A percentile compares a stretch with the other conserved stretches of the same genome.
Evolutionary conservation across 192 early-diverging fungal genomes (phyloP).

Genomic region (Jimgerdemannia flammicorona): DNA sequence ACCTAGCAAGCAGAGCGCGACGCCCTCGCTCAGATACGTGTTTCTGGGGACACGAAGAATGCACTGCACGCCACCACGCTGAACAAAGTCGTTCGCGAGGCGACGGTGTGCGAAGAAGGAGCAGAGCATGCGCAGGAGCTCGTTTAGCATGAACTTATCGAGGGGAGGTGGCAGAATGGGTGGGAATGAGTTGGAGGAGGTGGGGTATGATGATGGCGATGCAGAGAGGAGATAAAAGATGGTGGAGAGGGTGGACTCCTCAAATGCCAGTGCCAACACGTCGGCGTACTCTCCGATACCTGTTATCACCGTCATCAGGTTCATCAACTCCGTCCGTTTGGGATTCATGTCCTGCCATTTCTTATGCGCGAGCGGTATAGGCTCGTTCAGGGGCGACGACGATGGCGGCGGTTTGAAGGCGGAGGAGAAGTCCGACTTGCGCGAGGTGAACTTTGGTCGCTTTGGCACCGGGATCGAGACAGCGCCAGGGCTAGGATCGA

Average conservation of each 20-base stretch:
- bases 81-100: neutral
- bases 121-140: neutral
- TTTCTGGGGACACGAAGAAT: neutral
- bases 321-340: neutral
- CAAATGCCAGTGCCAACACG: neutral
- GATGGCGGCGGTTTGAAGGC: neutral
- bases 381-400: neutral
- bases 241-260: neutral
- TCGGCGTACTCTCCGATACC: neutral
- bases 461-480: neutral
- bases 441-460: neutral
- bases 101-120: neutral
- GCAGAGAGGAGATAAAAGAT: neutral
- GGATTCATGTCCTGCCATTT: neutral
- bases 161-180: neutral
- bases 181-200: neutral
- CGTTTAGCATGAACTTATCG: neutral
- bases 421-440: neutral
- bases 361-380: neutral
- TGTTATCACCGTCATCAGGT: neutral
- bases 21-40: neutral
- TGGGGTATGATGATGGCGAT: neutral
- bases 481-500: neutral
- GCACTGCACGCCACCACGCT: neutral
- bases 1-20: neutral